Base-by-base conservation (phyloP, 2,329 filamentous ascomycete species). In the Talaromyces albobiverticillius region DNA sequence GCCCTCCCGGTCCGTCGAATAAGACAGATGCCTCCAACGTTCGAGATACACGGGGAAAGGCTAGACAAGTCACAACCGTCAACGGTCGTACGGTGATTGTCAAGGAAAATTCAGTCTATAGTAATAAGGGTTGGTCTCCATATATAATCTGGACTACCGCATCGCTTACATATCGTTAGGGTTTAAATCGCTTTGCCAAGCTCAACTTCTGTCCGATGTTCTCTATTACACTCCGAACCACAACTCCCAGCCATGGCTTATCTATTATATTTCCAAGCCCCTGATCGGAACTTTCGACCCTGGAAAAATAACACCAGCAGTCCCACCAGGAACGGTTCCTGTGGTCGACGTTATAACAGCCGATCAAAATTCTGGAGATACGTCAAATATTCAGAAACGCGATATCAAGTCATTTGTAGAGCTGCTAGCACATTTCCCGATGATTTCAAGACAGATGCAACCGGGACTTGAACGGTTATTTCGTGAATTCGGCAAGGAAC, bases 371-470 rank as follows among this genome's bases (percentile, higher is more conserved):
- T 60, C 68, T 50, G 61, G 75, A 70, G 61, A 69, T n/a, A 58
- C 68, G 22, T 63, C 68, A 5, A 63, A 68, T 7, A 67, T 69
- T n/a, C 64, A 67, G 4, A 96, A 96, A 75, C 96, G 95, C 72
- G 90, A 95, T 56, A 88, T 99, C 68, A 90, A 86, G 72, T 90
- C 83, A 31, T 99, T 99, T 67, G 86, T 88, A 57, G 94, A 97
- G 60, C 80, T 99, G 13, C 79, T 99, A 40, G 89, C 89, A 61
- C 85, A 91, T 62, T 99, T 97, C 61, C 94, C 94, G 1, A 89
- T 95, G 83, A 97, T 99, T 63, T 91, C 92, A 22, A 83, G 90
- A 56, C 94, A 99, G 71, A 96, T 99, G 91, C 91, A 96, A 63
- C 83, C 87, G 2, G 94, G 94, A 0, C 74, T 99, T 31, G 93